Evolutionary conservation across 129 eudicot species (phyloP), one percentile per base, ranked within the genome.

Genomic region (Flaveria brownii): DNA sequence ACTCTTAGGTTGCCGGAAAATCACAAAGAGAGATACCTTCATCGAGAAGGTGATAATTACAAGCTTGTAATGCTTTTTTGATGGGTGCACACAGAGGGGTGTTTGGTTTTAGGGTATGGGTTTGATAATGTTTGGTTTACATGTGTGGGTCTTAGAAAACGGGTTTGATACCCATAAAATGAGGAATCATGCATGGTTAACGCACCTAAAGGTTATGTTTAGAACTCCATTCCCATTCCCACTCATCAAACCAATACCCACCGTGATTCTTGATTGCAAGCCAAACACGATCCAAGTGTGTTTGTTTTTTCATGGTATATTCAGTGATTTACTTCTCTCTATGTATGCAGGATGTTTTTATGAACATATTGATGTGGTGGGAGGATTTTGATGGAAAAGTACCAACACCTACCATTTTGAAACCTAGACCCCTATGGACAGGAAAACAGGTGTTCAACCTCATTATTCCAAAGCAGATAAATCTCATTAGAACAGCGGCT

Each of bases 281-380:
- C 63, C 63, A 20, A 56, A 2, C 6, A 56, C 2, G 47, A 25
- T 51, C 71, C 17, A n/a, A 82, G 54, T 62, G 26, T 65, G 10
- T 5, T 14, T 9, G 1, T 56, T 50, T 49, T 28, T 36, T 36
- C 46, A 14, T 71, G 28, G 12, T 57, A 26, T 55, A 47, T 14
- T 64, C 15, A 2, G 6, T 10, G 36, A 20, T 42, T 57, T 47
- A 26, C 12, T 43, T 13, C 3, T 42, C 23, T 51, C 13, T 51
- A 52, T 23, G 25, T 72, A 45, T 70, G 74, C 79, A 93, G 98
- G 98, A 94, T 80, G 98, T 94, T 12, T 94, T 94, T 64, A 94
- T 94, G 98, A 94, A 94, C 75, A 94, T 87, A 77, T 84, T 94
- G 70, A 91, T 94, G 98, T 94, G 98, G 98, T 94, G 98, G 98